These are phyloP conservation scores for Phyllosticta ampelicida DNA, from an alignment of 2,329 filamentous ascomycete species.

Conservation along the genomic window DNA sequence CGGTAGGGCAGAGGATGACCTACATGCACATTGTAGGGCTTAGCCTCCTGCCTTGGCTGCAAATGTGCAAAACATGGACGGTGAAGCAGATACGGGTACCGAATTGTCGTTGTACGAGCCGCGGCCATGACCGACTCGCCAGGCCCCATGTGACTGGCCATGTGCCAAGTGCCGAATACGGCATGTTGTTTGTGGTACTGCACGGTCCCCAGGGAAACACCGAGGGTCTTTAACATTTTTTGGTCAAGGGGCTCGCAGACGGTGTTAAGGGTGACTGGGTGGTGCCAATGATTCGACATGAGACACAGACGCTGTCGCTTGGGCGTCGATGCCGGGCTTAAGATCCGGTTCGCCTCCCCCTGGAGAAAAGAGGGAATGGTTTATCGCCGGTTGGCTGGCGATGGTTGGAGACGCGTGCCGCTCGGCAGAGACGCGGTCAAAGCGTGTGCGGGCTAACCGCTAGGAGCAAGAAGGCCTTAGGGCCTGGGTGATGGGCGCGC, in stretches of 20 bases:
- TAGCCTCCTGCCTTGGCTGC: neutral
- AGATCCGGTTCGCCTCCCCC: neutral
- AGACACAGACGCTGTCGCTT: neutral
- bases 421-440: slow-evolving; percentile 8
- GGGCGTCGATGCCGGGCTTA: neutral
- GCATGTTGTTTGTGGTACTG: neutral
- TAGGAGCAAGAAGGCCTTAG: slow-evolving; percentile 6
- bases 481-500: neutral
- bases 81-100: neutral
- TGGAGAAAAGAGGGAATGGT: neutral
- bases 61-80: neutral
- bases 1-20: neutral
- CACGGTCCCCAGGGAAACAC: neutral
- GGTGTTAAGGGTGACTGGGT: neutral
- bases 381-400: neutral
- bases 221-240: neutral
- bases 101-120: neutral
- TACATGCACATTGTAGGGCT: neutral
- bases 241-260: neutral
- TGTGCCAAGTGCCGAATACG: neutral
- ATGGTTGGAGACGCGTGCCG: slow-evolving; percentile 1
- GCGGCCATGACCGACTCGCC: neutral
- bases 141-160: neutral
- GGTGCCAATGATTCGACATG: neutral
- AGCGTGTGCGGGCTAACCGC: neutral